Percentiles rank a stretch among this genome's conserved stretches.
These are phyloP conservation scores for Ophiostoma sp. DNA, from an alignment of 2,329 filamentous ascomycete genomes.

Conservation along the genomic window DNA sequence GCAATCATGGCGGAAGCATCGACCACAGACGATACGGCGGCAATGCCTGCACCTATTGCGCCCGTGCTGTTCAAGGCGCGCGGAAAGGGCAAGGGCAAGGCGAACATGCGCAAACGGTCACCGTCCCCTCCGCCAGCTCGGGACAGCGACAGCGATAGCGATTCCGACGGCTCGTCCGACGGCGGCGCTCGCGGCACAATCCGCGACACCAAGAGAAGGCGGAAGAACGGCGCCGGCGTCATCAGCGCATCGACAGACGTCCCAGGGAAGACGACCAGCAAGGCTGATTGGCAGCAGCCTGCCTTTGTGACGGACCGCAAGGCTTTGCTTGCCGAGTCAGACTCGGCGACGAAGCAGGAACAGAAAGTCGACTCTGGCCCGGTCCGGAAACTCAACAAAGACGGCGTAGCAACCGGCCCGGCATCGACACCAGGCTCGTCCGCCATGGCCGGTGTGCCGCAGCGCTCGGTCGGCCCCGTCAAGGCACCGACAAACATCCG, in stretches of 20 bases:
- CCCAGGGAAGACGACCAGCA: background rate
- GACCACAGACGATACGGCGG: constrained; percentile 25
- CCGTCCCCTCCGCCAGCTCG: constrained; percentile 66
- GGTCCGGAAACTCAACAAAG: constrained; percentile 56
- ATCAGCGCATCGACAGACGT: constrained; percentile 38
- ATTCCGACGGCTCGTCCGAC: constrained; percentile 66
- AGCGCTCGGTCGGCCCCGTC: constrained; percentile 67
- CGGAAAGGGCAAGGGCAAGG: constrained; percentile 63
- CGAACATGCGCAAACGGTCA: constrained; percentile 73
- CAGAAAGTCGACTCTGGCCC: constrained; percentile 15
- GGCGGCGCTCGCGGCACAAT: constrained; percentile 52
- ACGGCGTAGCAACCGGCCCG: constrained; percentile 49
- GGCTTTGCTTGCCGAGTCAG: constrained; percentile 58
- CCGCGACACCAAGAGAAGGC: constrained; percentile 66
- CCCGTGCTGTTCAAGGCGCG: constrained; percentile 78
- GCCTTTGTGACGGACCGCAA: constrained; percentile 53
- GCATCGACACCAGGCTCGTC: constrained; percentile 15
- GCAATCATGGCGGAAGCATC: constrained; percentile 20
- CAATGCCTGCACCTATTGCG: constrained; percentile 28
- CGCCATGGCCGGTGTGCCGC: constrained; percentile 8
- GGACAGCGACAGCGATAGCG: constrained; percentile 53
- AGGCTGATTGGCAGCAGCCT: constrained; percentile 26
- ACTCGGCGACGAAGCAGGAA: constrained; percentile 80
- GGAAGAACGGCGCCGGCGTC: constrained; percentile 46
- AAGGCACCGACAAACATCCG: constrained; percentile 87